Conservation (phyloP, 352 stramenopile species). For the Globisporangium splendens region DNA sequence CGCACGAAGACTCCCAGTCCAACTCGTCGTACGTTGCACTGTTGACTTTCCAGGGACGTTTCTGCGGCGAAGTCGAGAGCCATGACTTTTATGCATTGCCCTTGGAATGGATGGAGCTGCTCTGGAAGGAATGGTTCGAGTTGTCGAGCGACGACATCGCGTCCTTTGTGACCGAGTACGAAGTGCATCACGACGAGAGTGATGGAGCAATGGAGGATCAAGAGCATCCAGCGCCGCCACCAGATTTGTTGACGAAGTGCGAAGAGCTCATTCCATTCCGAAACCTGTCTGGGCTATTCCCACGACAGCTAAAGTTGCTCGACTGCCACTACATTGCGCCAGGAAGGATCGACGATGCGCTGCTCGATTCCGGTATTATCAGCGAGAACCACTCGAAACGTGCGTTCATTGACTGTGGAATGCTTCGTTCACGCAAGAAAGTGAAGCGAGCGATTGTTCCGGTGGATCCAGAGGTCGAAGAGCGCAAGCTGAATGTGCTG, state of each 20-base stretch:
- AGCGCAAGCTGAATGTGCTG: conserved; percentile 45
- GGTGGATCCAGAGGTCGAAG: conserved; percentile 30
- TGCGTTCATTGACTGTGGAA: conserved; percentile 1
- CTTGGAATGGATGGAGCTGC: conserved; percentile 44
- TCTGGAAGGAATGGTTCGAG: conserved; percentile 53
- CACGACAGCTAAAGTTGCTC: conserved; percentile 25
- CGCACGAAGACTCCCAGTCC: neutral
- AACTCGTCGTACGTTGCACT: conserved; percentile 6
- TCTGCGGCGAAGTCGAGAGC: conserved; percentile 31
- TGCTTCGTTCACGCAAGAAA: conserved; percentile 7
- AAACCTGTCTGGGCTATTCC: conserved; percentile 13
- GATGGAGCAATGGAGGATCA: conserved; percentile 2
- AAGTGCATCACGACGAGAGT: conserved; percentile 16
- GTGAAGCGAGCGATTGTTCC: conserved; percentile 3
- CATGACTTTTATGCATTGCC: conserved; percentile 44
- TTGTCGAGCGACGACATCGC: conserved; percentile 37
- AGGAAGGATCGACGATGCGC: conserved; percentile 5
- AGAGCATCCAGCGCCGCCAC: no score
- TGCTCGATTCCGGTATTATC: neutral
- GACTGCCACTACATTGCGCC: conserved; percentile 21
- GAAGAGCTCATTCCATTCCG: conserved; percentile 5
- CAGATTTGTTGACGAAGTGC: neutral
- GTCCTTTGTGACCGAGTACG: conserved; percentile 29
- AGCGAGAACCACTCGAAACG: neutral
- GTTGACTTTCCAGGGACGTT: conserved; percentile 28